Evolutionary conservation across 176 grass and related monocot species (phyloP), one percentile per base, ranked within the genome.

Genomic region (Eleusine coracana): DNA sequence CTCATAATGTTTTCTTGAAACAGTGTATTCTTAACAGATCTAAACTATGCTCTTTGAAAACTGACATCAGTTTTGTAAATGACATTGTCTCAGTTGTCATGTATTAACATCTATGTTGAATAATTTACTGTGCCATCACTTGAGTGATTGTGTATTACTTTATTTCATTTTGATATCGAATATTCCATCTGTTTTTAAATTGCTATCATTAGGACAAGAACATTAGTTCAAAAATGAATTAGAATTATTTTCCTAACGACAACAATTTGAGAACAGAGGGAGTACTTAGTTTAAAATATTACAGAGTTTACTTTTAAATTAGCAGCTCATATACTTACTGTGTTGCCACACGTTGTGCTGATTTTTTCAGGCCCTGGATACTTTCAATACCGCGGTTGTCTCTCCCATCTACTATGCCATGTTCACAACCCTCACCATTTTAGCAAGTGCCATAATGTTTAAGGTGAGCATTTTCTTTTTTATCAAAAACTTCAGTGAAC

Each of bases 401-500:
- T 99, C 96, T 68, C 93, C 96, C 61, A 95, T 96, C 59, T 92
- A 99, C 76, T 99, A 93, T 85, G 93, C 93, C 81, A 92, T 99
- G 96, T 99, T 99, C 77, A 99, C 96, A 51, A 99, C 93, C 58
- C 85, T 99, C 46, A 99, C 96, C 66, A 96, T 96, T 79, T 81
- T 99, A 74, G 96, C 96, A 85, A 99, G 96, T 73, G 96, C 88
- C 70, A 99, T 99, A 86, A 99, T 99, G 96, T 99, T 99, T 86
- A 96, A 92, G 96, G 96, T 96, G 86, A 86, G 38, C 23, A 64
- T 42, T 34, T 5, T 50, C 75, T 42, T 34, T 5, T 50, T 79
- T 68, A 14, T 5, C 28, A 29, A 10, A 60, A 71, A n/a, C 36
- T 69, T 10, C 44, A 75, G 13, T 49, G 25, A 78, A 49, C 18